These are phyloP conservation scores for Begonia fuchsioides DNA, from an alignment of 306 rosid species.

Conservation along the genomic window DNA sequence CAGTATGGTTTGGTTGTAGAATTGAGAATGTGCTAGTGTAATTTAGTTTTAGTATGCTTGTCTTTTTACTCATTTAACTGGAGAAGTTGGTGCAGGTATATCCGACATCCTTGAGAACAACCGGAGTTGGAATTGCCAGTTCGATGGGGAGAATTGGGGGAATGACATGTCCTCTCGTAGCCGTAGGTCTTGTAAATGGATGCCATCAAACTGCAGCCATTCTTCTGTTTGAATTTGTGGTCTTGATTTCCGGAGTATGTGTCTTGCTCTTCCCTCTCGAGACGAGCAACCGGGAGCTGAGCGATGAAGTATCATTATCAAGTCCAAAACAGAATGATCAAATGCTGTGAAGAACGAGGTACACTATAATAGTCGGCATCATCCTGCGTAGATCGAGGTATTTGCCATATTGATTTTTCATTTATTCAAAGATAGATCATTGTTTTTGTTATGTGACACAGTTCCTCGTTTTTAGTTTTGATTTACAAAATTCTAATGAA, in stretches of 20 bases:
- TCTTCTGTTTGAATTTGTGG: slow-evolving; percentile 54
- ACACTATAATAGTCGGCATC: not conserved
- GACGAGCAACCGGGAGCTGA: slow-evolving; percentile 71
- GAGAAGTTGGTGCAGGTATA: slow-evolving; percentile 37
- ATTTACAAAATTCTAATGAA: no score
- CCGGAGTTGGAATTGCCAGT: slow-evolving; percentile 91
- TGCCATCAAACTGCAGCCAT: slow-evolving; percentile 78
- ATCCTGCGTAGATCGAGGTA: no score
- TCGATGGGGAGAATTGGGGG: slow-evolving; percentile 88
- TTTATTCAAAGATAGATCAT: no score
- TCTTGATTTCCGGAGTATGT: slow-evolving; percentile 64
- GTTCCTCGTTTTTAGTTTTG: no score
- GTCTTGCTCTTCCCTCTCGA: slow-evolving; percentile 71
- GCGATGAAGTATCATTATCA: slow-evolving; percentile 25
- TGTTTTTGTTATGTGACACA: no score
- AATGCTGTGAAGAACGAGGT: not conserved
- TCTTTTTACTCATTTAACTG: slow-evolving; percentile 6
- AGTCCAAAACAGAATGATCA: not conserved
- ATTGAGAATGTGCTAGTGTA: no score
- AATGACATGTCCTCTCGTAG: slow-evolving; percentile 79
- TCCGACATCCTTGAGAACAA: slow-evolving; percentile 79
- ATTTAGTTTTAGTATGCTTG: no score
- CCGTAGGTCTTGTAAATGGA: slow-evolving; percentile 66
- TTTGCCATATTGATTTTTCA: no score
- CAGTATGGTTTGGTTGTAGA: no score